Evolutionary conservation across 2,329 filamentous ascomycete genomes (phyloP), one percentile per base, ranked within the genome.

Genomic region (Albophoma yamanashiensis): DNA sequence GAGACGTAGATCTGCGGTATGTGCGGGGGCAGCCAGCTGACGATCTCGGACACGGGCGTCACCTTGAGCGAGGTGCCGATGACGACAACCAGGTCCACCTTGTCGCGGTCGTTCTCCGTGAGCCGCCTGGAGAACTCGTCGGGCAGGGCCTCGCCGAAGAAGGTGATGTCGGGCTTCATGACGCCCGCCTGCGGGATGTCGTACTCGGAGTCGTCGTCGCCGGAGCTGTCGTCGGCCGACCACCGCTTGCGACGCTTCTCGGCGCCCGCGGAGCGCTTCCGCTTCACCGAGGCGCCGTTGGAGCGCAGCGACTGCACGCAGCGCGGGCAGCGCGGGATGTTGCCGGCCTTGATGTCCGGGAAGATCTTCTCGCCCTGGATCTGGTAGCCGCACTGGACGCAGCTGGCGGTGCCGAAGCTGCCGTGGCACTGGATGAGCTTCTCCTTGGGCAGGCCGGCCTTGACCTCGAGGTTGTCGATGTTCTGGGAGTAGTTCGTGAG

Each of bases 401-500:
- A 99, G 3, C 87, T 90, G 27, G 94, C 94, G 0, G 89, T 95
- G 52, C 92, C 92, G 76, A 97, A 97, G 8, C 91, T 96, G 62
- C 94, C 94, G 71, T 99, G 94, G 71, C 94, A 97, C 74, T 99
- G 93, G 36, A 99, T 88, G 22, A 97, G 82, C 70, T 94, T 96
- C 40, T 90, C 87, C 1, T 85, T 82, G 27, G 79, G 75, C 62
- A 99, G 90, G 27, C 94, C 94, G 0, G 93, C 93, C 68, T 89
- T 87, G 62, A 87, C 83, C 73, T 99, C 93, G 58, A 97, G 86
- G 67, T 97, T 97, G 78, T 99, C 94, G 69, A 99, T 97, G 73
- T 99, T 99, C 72, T 99, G 94, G 0, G 94, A 96, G 77, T 97
- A 99, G 76, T 97, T 97, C 50, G 92, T 97, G 62, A 97, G 83